Conservation (phyloP, 2,329 filamentous ascomycete species). For the Pestalotiopsis sp. region DNA sequence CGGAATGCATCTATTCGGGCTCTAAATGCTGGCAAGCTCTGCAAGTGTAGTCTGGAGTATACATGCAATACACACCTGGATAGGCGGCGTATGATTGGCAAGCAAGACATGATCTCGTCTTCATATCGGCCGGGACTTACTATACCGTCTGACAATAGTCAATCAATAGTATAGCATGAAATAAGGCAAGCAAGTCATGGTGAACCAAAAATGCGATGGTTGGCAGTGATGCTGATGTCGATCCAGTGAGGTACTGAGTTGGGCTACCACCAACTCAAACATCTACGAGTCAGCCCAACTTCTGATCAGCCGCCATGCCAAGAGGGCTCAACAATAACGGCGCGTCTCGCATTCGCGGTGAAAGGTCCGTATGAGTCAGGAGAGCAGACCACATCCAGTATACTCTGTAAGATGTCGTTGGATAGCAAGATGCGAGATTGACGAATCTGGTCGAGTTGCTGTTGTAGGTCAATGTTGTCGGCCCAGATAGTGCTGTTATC, state of each 20-base stretch:
- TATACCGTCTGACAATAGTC: no score
- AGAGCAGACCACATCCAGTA: background rate
- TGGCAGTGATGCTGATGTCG: no score
- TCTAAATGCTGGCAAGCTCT: no score
- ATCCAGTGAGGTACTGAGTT: background rate
- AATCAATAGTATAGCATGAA: no score
- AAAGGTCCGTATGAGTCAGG: background rate
- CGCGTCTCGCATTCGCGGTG: background rate
- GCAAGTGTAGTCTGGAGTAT: no score
- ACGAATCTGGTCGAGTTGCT: background rate
- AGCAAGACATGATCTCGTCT: no score
- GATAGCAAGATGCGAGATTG: background rate
- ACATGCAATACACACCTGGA: no score
- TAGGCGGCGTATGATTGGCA: no score
- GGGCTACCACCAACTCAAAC: background rate
- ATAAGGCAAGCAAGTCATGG: no score
- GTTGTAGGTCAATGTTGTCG: no score
- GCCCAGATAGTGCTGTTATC: background rate
- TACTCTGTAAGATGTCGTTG: background rate
- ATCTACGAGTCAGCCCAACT: background rate
- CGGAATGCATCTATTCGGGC: background rate
- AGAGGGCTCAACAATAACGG: background rate
- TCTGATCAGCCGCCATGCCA: background rate
- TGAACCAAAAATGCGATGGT: no score
- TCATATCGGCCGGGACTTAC: no score